Conservation (phyloP, 148 eudicot genomes). For the Mesembryanthemum crystallinum region DNA sequence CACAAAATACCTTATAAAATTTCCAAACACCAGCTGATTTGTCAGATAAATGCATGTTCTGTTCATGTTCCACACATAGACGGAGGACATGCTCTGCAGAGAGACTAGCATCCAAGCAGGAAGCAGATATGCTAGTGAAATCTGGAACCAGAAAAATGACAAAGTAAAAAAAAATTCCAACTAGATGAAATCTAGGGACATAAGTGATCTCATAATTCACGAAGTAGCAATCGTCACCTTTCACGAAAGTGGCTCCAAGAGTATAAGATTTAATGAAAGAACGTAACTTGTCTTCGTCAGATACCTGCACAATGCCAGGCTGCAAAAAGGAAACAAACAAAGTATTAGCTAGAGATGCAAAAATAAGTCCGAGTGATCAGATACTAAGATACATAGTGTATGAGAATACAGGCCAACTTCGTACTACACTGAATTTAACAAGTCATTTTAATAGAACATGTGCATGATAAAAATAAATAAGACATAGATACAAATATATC, state of each 20-base stretch:
- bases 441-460: background rate
- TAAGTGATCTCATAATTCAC: background rate
- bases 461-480: no score
- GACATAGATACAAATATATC: no score
- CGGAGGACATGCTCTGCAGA: conserved; percentile 76
- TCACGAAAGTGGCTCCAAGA: conserved; percentile 59
- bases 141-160: conserved; percentile 39
- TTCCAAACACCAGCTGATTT: conserved; percentile 41
- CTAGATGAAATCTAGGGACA: conserved; percentile 1
- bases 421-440: background rate
- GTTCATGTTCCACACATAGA: conserved; percentile 76
- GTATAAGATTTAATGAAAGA: conserved; percentile 62
- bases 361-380: background rate
- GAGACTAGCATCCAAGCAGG: conserved; percentile 62
- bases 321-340: conserved; percentile 29
- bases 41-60: conserved; percentile 35
- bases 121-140: conserved; percentile 50
- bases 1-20: conserved; percentile 69
- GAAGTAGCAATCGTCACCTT: conserved; percentile 34
- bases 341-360: conserved; percentile 4
- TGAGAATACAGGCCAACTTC: background rate
- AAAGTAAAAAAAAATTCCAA: background rate
- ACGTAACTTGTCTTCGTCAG: conserved; percentile 51
- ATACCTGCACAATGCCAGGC: conserved; percentile 60
- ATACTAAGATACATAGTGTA: background rate